Base-by-base conservation (phyloP, 306 rosid species). In the Chamaecrista fasciculata region DNA sequence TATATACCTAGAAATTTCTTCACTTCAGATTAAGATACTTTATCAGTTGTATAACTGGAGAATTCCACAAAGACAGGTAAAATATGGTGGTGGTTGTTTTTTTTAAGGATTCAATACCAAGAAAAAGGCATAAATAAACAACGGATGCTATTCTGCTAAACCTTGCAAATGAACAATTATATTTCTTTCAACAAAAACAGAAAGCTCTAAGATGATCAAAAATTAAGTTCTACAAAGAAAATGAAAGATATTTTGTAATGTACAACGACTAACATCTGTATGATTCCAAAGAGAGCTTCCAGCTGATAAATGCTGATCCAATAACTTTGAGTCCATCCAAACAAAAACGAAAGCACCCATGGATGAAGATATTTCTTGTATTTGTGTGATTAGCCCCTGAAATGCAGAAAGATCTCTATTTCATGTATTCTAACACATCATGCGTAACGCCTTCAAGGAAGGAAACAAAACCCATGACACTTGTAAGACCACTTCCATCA, bases 401-500 rank as follows among this genome's bases (percentile, higher is more conserved):
- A 69, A 33, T 78, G 78, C 66, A 20, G 39, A 51, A 65, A 51
- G 76, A 37, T 28, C 77, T 70, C 79, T 86, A 86, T 68, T 83
- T 94, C 60, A 90, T 69, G 86, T 86, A 94, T 55, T 90, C 96
- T 63, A 88, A 48, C 34, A 86, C 98, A 52, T 85, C 77, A 74
- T 76, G 92, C 11, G 88, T 78, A 73, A 90, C 73, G 33, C 91
- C 92, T 48, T 90, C 88, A 50, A 84, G 88, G 66, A 84, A 84
- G 66, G 98, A 87, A 71, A 90, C 90, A 66, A 87, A 90, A 78
- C 98, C 98, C 90, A 83, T 82, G 46, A 90, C 86, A 43, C 94
- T 94, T 0, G 96, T 84, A 20, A 86, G 82, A 49, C 98, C 92
- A 56, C 94, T 94, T 76, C 98, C 96, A 44, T 94, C 84, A 12